A percentile compares a stretch with the other conserved stretches of the same genome.
Conservation (phyloP, 345 rosid genomes). For the Hevea brasiliensis region DNA sequence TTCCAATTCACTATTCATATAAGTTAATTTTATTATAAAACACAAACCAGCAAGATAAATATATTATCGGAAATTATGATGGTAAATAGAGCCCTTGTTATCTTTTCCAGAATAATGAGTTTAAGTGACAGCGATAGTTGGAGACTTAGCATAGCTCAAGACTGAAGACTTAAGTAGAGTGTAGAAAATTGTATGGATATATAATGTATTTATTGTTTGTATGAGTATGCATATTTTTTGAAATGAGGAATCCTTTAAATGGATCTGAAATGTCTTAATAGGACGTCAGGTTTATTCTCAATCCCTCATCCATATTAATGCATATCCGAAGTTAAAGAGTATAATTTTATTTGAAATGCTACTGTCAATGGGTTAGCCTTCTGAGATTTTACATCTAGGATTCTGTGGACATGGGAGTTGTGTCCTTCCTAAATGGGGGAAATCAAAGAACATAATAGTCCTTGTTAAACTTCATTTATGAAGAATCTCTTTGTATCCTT, state of each 20-base stretch:
- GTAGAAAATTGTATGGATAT: neutral
- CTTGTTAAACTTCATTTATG: conserved; percentile 1
- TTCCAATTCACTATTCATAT: neutral
- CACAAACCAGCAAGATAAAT: neutral
- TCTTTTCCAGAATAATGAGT: neutral
- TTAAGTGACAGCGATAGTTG: neutral
- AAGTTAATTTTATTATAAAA: neutral
- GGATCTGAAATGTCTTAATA: neutral
- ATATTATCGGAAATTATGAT: neutral
- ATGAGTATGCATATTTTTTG: neutral
- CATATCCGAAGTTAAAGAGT: neutral
- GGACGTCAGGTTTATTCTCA: neutral
- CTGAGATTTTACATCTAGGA: neutral
- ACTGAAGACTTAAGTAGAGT: conserved; percentile 3
- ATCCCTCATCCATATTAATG: conserved; percentile 3
- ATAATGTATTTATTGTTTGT: too few relatives aligned
- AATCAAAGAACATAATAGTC: neutral
- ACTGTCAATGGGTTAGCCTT: neutral
- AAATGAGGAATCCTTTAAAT: neutral
- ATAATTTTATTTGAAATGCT: conserved; percentile 3
- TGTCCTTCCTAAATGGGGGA: neutral
- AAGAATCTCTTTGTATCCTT: neutral
- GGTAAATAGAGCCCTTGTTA: neutral
- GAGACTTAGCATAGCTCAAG: neutral
- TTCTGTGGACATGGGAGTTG: neutral